Conservation (phyloP, 1,284 basidiomycete species). For the Chiua sp. region DNA sequence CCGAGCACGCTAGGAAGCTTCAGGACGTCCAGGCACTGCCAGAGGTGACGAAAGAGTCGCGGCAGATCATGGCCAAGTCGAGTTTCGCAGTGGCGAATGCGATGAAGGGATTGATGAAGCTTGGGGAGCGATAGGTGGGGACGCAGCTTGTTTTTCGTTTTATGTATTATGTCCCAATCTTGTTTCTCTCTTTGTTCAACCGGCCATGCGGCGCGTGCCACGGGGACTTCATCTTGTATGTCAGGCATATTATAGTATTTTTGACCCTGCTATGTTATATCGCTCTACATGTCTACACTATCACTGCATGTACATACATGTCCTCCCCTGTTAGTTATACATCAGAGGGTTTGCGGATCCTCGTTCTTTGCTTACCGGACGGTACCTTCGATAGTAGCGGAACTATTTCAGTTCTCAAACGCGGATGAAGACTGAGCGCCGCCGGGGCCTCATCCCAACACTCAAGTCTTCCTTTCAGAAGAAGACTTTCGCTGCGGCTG, state of each 20-base stretch:
- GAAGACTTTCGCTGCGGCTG: too few relatives aligned
- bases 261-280: conserved; percentile 14
- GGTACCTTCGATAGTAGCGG: too few relatives aligned
- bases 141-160: too few relatives aligned
- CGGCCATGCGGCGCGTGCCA: conserved; percentile 11
- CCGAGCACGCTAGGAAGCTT: conserved; percentile 89
- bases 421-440: too few relatives aligned
- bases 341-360: too few relatives aligned
- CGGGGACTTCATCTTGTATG: conserved; percentile 7
- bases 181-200: neutral
- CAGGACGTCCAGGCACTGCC: conserved; percentile 86
- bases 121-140: conserved; percentile 43
- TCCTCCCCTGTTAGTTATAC: too few relatives aligned
- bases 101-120: conserved; percentile 88
- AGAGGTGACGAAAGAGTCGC: conserved; percentile 84
- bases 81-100: conserved; percentile 93
- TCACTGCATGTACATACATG: neutral
- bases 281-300: neutral
- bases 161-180: neutral
- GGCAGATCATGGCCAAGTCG: conserved; percentile 93
- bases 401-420: too few relatives aligned
- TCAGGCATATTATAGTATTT: conserved; percentile 16
- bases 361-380: too few relatives aligned
- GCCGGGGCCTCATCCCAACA: too few relatives aligned
- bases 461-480: too few relatives aligned